Evolutionary conservation across 73 alveolate genomes (phyloP).

Genomic region (Symbiodinium natans): DNA sequence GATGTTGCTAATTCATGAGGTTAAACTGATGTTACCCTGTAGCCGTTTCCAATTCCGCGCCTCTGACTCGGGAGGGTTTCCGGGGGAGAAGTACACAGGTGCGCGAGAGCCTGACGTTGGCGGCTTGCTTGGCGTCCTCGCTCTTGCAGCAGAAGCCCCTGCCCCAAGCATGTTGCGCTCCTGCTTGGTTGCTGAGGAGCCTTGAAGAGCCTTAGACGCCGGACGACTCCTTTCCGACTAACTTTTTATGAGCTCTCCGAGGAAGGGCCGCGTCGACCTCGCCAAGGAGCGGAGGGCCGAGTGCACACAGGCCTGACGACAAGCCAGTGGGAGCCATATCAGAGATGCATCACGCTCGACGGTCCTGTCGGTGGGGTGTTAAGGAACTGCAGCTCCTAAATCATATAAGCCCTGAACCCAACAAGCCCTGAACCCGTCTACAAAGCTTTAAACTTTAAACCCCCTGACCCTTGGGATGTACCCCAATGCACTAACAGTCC

Average conservation of each 20-base stretch:
- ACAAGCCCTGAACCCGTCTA: background rate
- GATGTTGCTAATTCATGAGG: too few species aligned
- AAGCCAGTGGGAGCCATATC: too few species aligned
- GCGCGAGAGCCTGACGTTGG: slow-evolving; percentile 21
- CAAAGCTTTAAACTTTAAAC: background rate
- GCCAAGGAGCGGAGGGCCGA: background rate
- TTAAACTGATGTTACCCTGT: too few species aligned
- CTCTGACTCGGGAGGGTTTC: too few species aligned
- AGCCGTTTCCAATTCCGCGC: too few species aligned
- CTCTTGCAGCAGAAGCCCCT: slow-evolving; percentile 26
- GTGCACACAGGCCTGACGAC: background rate
- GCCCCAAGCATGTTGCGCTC: background rate
- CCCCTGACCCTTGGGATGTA: background rate
- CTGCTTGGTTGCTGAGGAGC: too few species aligned
- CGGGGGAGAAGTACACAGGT: too few species aligned
- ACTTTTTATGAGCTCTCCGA: too few species aligned
- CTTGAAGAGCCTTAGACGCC: too few species aligned
- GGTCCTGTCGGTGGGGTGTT: too few species aligned
- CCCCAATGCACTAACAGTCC: background rate
- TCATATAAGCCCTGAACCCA: background rate
- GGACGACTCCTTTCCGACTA: too few species aligned
- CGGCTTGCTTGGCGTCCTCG: slow-evolving; percentile 34
- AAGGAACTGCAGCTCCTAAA: background rate
- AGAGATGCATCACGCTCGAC: too few species aligned
- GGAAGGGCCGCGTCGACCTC: background rate